phyloP scores from a whole-genome alignment of 192 early-diverging fungal species.

The Mortierella antarctica region DNA sequence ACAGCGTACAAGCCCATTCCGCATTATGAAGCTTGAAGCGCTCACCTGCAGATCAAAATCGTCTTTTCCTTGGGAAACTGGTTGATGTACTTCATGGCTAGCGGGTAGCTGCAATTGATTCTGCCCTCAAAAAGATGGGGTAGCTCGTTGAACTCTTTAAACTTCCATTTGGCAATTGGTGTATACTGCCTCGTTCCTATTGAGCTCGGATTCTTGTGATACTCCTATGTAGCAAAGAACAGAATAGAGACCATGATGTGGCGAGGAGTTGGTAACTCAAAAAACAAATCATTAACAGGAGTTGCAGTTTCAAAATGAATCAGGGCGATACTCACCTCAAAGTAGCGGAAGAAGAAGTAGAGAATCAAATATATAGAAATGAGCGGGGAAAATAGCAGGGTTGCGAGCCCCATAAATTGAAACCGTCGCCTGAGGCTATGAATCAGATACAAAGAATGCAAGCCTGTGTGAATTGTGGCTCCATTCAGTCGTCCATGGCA shows the following conservation, averaged over 20 bases:
- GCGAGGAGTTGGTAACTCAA: background rate
- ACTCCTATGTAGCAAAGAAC: constrained; percentile 63
- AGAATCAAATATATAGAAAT: constrained; percentile 83
- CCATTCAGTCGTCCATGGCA: background rate
- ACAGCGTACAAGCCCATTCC: background rate
- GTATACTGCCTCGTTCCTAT: constrained; percentile 87
- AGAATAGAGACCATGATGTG: background rate
- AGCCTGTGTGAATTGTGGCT: background rate
- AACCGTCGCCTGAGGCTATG: constrained; percentile 79
- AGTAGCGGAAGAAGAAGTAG: constrained; percentile 93
- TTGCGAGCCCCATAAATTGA: constrained; percentile 87
- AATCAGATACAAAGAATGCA: constrained; percentile 25
- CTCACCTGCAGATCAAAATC: constrained; percentile 77
- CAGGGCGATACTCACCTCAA: constrained; percentile 73
- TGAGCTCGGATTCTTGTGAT: constrained; percentile 82
- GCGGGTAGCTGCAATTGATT: constrained; percentile 75
- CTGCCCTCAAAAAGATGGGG: constrained; percentile 89
- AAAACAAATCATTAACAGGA: background rate
- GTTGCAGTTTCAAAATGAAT: background rate
- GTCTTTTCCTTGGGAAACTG: constrained; percentile 92
- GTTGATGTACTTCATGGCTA: constrained; percentile 84
- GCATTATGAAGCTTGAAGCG: background rate
- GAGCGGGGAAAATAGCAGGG: constrained; percentile 88
- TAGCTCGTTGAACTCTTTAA: constrained; percentile 98
- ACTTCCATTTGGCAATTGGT: constrained; percentile 90